Conservation (phyloP, 257 asterid genomes). For the Primulina tabacum region DNA sequence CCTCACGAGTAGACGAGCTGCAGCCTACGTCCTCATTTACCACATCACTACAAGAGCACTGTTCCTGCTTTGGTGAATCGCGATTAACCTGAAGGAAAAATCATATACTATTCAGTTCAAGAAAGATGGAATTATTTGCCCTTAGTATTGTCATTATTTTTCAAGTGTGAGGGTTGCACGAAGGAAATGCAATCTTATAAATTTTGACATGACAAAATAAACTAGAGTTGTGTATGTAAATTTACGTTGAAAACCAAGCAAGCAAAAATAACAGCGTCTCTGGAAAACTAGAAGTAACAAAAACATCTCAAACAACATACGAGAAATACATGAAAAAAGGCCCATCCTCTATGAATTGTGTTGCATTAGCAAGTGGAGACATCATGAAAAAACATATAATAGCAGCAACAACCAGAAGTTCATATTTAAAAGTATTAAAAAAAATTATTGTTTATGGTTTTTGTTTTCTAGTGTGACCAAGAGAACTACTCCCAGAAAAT, state of each 20-base stretch:
- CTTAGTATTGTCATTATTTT: neutral
- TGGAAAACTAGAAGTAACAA: constrained; percentile 2
- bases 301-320: constrained; percentile 20
- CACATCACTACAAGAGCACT: constrained; percentile 51
- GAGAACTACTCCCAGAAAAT: neutral
- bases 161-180: constrained; percentile 1
- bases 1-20: constrained; percentile 36
- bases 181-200: constrained; percentile 14
- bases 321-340: neutral
- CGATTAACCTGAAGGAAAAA: constrained; percentile 40
- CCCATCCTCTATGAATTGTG: constrained; percentile 13
- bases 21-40: constrained; percentile 25
- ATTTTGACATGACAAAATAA: constrained; percentile 11
- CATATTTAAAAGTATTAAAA: neutral
- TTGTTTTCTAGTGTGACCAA: neutral
- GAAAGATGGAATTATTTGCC: constrained; percentile 3
- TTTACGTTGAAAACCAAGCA: constrained; percentile 20
- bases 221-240: neutral
- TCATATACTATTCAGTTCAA: constrained; percentile 10
- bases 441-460: neutral
- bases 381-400: constrained; percentile 1
- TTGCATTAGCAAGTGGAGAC: neutral
- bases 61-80: constrained; percentile 55
- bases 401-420: neutral
- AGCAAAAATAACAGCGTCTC: constrained; percentile 1